A percentile compares a stretch with the other conserved stretches of the same genome.
Evolutionary conservation across 2,329 filamentous ascomycete species (phyloP).

Genomic region (Cladophialophora yegresii): DNA sequence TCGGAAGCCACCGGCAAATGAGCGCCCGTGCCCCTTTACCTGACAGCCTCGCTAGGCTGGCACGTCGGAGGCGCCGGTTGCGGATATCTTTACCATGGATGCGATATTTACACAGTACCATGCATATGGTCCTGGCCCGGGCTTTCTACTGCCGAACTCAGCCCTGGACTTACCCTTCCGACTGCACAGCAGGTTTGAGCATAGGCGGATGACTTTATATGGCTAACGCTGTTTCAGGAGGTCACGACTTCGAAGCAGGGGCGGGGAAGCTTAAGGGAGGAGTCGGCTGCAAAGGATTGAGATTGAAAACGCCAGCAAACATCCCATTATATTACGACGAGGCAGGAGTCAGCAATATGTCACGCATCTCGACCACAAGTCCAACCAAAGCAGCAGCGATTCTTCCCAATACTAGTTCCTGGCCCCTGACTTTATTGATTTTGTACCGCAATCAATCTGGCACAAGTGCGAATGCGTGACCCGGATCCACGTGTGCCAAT

Average conservation of each 20-base stretch:
- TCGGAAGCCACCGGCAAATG: neutral
- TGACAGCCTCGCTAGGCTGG: neutral
- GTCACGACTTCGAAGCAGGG: conserved; percentile 8
- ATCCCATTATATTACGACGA: neutral
- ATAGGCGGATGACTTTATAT: conserved; percentile 8
- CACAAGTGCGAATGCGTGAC: neutral
- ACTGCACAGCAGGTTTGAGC: conserved; percentile 12
- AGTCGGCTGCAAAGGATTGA: conserved; percentile 4
- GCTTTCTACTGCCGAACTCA: neutral
- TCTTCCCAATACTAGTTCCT: neutral
- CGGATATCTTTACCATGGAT: neutral
- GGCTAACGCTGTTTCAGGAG: conserved; percentile 13
- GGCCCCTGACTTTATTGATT: neutral
- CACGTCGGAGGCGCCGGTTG: neutral
- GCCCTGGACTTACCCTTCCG: neutral
- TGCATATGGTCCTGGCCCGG: neutral
- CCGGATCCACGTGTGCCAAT: neutral
- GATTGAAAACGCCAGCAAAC: neutral
- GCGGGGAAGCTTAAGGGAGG: neutral
- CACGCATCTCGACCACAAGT: neutral
- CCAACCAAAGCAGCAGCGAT: neutral
- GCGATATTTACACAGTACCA: neutral
- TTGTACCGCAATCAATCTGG: neutral
- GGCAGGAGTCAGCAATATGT: neutral
- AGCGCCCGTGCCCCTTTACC: neutral